Base-by-base conservation (phyloP, 257 asterid species). In the Paulownia fortunei region DNA sequence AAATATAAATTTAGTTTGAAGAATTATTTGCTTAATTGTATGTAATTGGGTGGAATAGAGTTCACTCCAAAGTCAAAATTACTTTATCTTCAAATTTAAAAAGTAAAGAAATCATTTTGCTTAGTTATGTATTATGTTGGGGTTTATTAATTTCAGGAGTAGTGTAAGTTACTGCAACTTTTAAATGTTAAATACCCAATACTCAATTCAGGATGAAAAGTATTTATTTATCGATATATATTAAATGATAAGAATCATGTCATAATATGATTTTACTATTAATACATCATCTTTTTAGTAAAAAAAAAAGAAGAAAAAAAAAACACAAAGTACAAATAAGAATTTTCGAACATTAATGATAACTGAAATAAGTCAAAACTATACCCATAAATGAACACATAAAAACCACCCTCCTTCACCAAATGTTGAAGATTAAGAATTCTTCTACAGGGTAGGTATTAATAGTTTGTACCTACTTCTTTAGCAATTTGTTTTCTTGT, bases 11-110 rank as follows among this genome's bases (percentile, higher is more conserved):
- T 55, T 3, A 44, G 44, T 60, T 61, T 3, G 55, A 74, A 44
- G 71, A 32, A 46, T 12, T 30, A 73, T 24, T 58, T 73, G 59
- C 69, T 73, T 73, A 3, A 24, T 3, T 36, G 55, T 19, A 18
- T n/a, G 13, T 5, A 11, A 58, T 61, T 74, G 52, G 26, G 60
- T 74, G 62, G 72, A 16, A 30, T 30, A 58, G 23, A 72, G 19
- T 72, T 36, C 69, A 72, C 67, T 73, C 61, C 59, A 73, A 74
- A 42, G 16, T 42, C 79, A 42, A 15, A 58, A 44, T 73, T 26
- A 62, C 19, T 61, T 18, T 18, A 27, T 54, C 69, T 34, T 27
- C 42, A 55, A 41, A 73, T 61, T 10, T 73, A 34, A 5, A 12
- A 55, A 32, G 60, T 59, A 30, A 59, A 41, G n/a, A n/a, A 75